phyloP scores from a whole-genome alignment of 768 basidiomycete genomes.

The Mycena latifolia region DNA sequence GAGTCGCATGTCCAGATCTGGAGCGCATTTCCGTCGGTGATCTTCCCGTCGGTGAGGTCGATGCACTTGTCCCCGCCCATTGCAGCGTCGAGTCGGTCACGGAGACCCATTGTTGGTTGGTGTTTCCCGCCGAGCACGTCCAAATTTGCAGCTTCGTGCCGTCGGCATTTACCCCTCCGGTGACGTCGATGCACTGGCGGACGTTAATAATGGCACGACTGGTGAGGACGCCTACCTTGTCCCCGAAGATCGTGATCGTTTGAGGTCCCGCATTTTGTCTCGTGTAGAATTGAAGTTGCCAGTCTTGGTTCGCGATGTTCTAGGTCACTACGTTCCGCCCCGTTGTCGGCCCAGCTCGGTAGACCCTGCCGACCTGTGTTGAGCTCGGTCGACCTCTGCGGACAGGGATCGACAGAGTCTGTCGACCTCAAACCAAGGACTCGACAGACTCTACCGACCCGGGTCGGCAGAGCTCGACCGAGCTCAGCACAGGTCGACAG shows the following conservation, averaged over 20 bases:
- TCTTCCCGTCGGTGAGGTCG: slow-evolving; percentile 13
- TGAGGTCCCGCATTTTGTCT: neutral
- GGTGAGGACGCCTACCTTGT: neutral
- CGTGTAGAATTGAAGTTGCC: neutral
- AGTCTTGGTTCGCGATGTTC: slow-evolving; percentile 12
- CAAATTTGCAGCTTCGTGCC: slow-evolving; percentile 18
- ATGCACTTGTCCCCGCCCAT: slow-evolving; percentile 21
- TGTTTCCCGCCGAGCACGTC: neutral
- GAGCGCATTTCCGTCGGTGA: slow-evolving; percentile 4
- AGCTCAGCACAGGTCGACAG: too few species aligned
- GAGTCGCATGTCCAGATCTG: slow-evolving; percentile 16
- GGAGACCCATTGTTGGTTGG: slow-evolving; percentile 12
- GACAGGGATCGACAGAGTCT: too few species aligned
- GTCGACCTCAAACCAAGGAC: too few species aligned
- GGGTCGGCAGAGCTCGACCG: too few species aligned
- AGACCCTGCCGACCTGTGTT: too few species aligned
- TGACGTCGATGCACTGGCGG: slow-evolving; percentile 16
- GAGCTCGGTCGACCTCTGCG: too few species aligned
- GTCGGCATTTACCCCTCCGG: slow-evolving; percentile 10
- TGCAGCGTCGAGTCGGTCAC: neutral
- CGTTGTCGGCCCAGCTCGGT: too few species aligned
- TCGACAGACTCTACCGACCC: too few species aligned
- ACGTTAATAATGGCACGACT: too few species aligned
- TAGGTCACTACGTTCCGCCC: too few species aligned
- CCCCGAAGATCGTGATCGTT: neutral